Conservation (phyloP, 345 rosid species). For the Syzygium aqueum region DNA sequence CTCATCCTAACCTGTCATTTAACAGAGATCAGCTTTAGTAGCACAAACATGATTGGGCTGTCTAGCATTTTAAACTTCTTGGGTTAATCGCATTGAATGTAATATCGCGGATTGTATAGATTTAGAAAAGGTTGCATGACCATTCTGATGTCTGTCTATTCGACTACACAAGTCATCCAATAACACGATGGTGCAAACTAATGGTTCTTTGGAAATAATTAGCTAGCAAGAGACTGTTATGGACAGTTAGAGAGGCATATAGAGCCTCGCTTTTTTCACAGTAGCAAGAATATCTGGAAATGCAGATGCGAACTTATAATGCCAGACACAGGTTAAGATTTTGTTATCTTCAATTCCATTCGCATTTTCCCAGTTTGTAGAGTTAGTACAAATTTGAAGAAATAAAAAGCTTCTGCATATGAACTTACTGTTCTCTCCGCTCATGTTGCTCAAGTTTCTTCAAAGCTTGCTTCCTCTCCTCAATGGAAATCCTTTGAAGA, state of each 20-base stretch:
- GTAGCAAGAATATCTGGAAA: not conserved
- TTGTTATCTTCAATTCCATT: not conserved
- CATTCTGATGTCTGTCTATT: not conserved
- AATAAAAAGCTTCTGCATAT: not conserved
- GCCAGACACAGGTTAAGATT: not conserved
- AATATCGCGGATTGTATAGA: not conserved
- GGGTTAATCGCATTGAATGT: not conserved
- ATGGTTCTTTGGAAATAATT: not conserved
- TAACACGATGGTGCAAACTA: not conserved
- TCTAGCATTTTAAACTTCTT: not conserved
- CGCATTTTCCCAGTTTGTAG: not conserved
- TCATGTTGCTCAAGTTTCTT: conserved; percentile 48
- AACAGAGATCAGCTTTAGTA: not conserved
- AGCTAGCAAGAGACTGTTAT: not conserved
- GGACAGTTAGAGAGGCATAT: too few species aligned
- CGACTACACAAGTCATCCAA: not conserved
- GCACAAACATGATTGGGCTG: not conserved
- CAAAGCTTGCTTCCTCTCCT: conserved; percentile 26
- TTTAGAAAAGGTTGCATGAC: not conserved
- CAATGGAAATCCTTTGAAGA: conserved; percentile 32
- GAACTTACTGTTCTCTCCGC: conserved; percentile 52
- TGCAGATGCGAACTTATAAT: not conserved
- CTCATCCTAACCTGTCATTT: not conserved
- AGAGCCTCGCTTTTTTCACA: not conserved
- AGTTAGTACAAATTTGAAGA: not conserved